Evolutionary conservation across 495 filamentous ascomycete genomes (phyloP).

Genomic region (Hypomontagnella monticulosa): DNA sequence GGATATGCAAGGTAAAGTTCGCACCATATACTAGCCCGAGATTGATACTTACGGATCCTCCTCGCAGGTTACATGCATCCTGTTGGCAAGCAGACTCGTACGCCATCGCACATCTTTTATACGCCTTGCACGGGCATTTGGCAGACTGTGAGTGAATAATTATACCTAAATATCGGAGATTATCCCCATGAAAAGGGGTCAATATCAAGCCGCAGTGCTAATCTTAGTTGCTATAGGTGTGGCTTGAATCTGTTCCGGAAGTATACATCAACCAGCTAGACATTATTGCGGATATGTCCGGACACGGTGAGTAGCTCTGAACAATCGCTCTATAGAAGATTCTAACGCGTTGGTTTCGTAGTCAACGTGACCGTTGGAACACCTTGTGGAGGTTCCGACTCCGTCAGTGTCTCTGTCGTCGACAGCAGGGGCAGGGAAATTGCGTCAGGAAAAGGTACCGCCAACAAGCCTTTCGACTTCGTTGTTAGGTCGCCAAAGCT

Average conservation of each 20-base stretch:
- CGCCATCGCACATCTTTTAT: constrained; percentile 73
- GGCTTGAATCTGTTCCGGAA: constrained; percentile 68
- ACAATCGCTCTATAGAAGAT: not conserved
- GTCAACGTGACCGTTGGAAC: constrained; percentile 62
- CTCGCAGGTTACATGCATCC: constrained; percentile 60
- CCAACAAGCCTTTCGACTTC: constrained; percentile 63
- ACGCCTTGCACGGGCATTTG: constrained; percentile 75
- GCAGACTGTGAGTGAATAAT: constrained; percentile 59
- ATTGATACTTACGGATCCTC: not conserved
- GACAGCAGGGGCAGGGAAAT: constrained; percentile 50
- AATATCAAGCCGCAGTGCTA: not conserved
- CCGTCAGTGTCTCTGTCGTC: constrained; percentile 56
- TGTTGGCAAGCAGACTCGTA: constrained; percentile 69
- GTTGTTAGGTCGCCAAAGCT: constrained; percentile 58
- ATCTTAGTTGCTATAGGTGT: constrained; percentile 48
- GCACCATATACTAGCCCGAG: not conserved
- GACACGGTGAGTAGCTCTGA: constrained; percentile 56
- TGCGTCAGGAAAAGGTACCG: constrained; percentile 42
- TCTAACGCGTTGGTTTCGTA: constrained; percentile 44
- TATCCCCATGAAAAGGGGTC: too few relatives aligned
- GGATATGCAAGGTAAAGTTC: constrained; percentile 53
- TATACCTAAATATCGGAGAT: not conserved
- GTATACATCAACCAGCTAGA: constrained; percentile 66
- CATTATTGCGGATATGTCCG: constrained; percentile 66
- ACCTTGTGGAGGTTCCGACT: constrained; percentile 32